Conservation (phyloP, 306 rosid species). For the Trifolium fragiferum region DNA sequence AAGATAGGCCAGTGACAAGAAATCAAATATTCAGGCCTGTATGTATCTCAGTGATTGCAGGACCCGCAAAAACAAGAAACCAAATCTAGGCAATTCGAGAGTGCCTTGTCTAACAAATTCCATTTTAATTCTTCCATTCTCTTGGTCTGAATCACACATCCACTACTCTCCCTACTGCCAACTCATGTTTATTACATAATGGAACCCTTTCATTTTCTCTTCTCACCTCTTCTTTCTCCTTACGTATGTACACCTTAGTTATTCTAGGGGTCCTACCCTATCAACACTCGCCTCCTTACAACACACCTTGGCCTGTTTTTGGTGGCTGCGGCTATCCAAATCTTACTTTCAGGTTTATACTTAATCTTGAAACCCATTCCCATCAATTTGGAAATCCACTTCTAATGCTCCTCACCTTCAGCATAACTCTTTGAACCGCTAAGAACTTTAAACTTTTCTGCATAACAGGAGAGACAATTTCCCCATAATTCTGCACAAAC, state of each 20-base stretch:
- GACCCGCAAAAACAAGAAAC: background rate
- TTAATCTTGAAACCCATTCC: background rate
- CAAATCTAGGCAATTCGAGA: background rate
- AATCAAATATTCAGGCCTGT: background rate
- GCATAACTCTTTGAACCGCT: background rate
- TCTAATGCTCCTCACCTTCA: background rate
- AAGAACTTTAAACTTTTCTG: background rate
- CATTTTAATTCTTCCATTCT: background rate
- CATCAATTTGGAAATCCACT: background rate
- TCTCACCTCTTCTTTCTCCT: background rate
- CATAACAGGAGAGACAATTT: background rate
- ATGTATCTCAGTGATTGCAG: slow-evolving; percentile 3
- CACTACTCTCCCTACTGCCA: background rate
- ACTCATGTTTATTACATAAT: background rate
- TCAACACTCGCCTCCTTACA: background rate
- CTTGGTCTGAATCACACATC: background rate
- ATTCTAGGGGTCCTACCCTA: background rate
- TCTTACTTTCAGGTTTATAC: background rate
- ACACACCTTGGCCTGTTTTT: background rate
- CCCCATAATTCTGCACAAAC: background rate
- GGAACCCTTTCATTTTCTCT: background rate
- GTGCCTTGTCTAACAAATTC: slow-evolving; percentile 2
- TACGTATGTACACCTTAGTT: background rate
- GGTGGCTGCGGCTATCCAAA: background rate
- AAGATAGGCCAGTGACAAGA: slow-evolving; percentile 7